Evolutionary conservation across 352 stramenopile species (phyloP).

Genomic region (Phytophthora citricola): DNA sequence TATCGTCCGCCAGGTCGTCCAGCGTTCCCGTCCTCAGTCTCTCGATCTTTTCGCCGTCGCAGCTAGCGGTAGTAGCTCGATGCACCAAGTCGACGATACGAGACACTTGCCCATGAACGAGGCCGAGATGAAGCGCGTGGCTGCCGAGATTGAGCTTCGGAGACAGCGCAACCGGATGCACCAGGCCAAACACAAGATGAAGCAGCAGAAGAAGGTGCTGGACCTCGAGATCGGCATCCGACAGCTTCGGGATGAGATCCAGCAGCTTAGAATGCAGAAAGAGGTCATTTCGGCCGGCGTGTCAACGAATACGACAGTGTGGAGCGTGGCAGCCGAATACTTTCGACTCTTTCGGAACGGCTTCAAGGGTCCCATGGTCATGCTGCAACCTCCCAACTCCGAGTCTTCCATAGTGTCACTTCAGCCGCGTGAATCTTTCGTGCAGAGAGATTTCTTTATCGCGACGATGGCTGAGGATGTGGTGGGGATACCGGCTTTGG

Average conservation of each 20-base stretch:
- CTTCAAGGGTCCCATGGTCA: slow-evolving; percentile 4
- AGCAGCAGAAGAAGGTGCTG: slow-evolving; percentile 9
- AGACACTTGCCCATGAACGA: background rate
- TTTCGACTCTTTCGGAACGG: slow-evolving; percentile 25
- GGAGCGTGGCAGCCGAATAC: slow-evolving; percentile 17
- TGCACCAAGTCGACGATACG: slow-evolving; percentile 8
- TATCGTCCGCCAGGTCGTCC: slow-evolving; percentile 12
- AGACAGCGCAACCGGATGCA: slow-evolving; percentile 18
- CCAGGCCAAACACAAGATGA: slow-evolving; percentile 24
- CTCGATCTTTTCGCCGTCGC: slow-evolving; percentile 7
- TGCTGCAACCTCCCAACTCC: background rate
- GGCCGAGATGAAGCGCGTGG: background rate
- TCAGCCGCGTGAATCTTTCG: slow-evolving; percentile 7
- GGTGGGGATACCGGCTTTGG: slow-evolving; percentile 2
- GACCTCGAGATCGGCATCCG: slow-evolving; percentile 12
- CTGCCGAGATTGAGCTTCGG: slow-evolving; percentile 5
- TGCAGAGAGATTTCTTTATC: slow-evolving; percentile 17
- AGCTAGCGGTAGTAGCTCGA: slow-evolving; percentile 6
- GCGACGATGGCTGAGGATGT: slow-evolving; percentile 19
- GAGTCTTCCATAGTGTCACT: background rate
- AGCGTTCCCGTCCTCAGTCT: slow-evolving; percentile 7
- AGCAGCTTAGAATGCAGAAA: slow-evolving; percentile 13
- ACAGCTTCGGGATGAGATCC: slow-evolving; percentile 16
- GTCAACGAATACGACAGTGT: slow-evolving; percentile 12
- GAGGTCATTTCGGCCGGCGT: slow-evolving; percentile 8